Evolutionary conservation across 345 rosid species (phyloP).

Genomic region (Erucastrum elatum): DNA sequence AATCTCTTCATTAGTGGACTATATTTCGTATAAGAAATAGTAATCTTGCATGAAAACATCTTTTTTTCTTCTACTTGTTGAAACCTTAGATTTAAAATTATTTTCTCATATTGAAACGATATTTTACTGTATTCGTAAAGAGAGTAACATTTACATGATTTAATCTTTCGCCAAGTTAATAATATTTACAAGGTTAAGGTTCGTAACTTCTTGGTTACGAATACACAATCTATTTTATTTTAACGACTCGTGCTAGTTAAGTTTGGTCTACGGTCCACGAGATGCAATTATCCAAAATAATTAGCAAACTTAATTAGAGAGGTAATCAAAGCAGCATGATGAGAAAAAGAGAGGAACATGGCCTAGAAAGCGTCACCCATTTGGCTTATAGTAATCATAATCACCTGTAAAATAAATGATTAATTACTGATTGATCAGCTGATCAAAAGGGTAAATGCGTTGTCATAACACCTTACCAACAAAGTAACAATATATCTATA

Average conservation of each 20-base stretch:
- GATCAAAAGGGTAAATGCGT: slow-evolving; percentile 28
- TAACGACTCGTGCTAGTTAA: background rate
- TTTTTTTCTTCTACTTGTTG: background rate
- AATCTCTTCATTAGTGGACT: background rate
- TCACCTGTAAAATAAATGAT: slow-evolving; percentile 27
- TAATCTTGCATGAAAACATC: background rate
- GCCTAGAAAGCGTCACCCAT: slow-evolving; percentile 32
- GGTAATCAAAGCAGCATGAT: slow-evolving; percentile 10
- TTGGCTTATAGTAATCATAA: slow-evolving; percentile 10
- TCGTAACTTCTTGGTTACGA: background rate
- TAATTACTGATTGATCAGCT: slow-evolving; percentile 38
- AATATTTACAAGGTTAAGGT: background rate
- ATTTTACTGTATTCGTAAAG: background rate
- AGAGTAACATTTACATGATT: background rate
- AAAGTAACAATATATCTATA: background rate
- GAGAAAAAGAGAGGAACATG: background rate
- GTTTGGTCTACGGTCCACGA: background rate
- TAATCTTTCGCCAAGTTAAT: background rate
- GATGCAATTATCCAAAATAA: background rate
- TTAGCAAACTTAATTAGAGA: slow-evolving; percentile 11
- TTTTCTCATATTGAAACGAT: background rate
- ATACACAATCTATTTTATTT: background rate
- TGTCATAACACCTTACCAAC: slow-evolving; percentile 11
- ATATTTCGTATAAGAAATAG: background rate
- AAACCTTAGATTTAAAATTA: background rate